Evolutionary conservation across 192 early-diverging fungal species (phyloP).

Genomic region (Mortierella antarctica): DNA sequence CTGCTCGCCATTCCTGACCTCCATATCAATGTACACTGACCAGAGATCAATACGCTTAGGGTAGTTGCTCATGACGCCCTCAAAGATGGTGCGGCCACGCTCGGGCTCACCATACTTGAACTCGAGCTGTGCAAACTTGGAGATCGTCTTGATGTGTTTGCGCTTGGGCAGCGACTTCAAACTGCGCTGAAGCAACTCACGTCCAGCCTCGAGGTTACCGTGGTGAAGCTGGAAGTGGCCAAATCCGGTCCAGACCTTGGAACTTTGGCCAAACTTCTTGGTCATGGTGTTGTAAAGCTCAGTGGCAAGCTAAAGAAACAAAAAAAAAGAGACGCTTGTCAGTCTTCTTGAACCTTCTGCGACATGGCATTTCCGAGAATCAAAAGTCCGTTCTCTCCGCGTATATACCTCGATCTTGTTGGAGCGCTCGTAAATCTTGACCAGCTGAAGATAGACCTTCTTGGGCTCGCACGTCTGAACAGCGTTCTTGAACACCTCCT

Average conservation of each 20-base stretch:
- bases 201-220: conserved; percentile 78
- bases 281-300: conserved; percentile 77
- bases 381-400: too few species aligned
- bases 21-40: conserved; percentile 98
- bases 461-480: conserved; percentile 89
- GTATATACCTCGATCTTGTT: conserved; percentile 74
- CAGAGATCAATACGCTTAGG: conserved; percentile 96
- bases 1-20: conserved; percentile 80
- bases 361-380: background rate
- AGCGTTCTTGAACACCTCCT: conserved; percentile 88
- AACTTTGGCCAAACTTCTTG: conserved; percentile 88
- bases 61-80: conserved; percentile 92
- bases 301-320: conserved; percentile 63
- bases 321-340: background rate
- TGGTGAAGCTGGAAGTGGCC: conserved; percentile 85
- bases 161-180: conserved; percentile 91
- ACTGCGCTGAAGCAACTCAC: conserved; percentile 82
- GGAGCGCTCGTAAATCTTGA: conserved; percentile 89
- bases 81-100: conserved; percentile 97
- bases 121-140: conserved; percentile 97
- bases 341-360: background rate
- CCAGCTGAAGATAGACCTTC: conserved; percentile 87
- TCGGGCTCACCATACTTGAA: conserved; percentile 98
- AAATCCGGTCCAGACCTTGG: conserved; percentile 92
- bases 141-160: conserved; percentile 95